Evolutionary conservation across 768 basidiomycete species (phyloP).

Genomic region (Boletus huronensis): DNA sequence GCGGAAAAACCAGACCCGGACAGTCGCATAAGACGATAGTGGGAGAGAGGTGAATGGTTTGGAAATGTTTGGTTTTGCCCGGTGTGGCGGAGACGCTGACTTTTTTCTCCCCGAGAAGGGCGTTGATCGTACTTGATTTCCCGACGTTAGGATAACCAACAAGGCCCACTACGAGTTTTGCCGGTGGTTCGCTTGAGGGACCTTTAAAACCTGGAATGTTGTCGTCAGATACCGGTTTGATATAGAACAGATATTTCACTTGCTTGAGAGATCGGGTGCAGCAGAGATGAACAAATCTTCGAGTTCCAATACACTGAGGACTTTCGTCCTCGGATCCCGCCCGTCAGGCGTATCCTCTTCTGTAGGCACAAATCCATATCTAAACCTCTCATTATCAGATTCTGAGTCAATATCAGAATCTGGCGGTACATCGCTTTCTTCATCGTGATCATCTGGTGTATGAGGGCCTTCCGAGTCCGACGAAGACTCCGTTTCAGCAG

Average conservation of each 20-base stretch:
- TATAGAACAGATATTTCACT: conserved; percentile 22
- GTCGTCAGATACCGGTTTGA: not conserved
- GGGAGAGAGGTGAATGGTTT: conserved; percentile 92
- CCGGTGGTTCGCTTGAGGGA: conserved; percentile 50
- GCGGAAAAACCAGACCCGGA: conserved; percentile 96
- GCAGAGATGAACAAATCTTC: conserved; percentile 73
- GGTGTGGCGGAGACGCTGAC: conserved; percentile 98
- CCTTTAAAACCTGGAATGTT: conserved; percentile 57
- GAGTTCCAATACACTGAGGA: conserved; percentile 82
- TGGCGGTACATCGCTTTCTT: conserved; percentile 26
- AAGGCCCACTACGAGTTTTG: conserved; percentile 77
- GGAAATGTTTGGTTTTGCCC: conserved; percentile 98
- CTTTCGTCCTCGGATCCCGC: conserved; percentile 64
- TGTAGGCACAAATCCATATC: conserved; percentile 51
- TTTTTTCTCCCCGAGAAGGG: conserved; percentile 92
- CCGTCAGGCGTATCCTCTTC: conserved; percentile 52
- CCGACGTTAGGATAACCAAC: conserved; percentile 99
- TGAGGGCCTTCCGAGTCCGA: conserved; percentile 31
- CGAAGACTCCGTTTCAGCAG: conserved; percentile 23
- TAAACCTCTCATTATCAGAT: conserved; percentile 37
- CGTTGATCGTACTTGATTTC: conserved; percentile 97
- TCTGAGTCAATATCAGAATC: conserved; percentile 30
- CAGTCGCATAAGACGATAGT: conserved; percentile 91
- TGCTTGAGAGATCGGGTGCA: conserved; percentile 71
- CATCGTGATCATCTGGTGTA: conserved; percentile 29